phyloP scores from a whole-genome alignment of 2,329 filamentous ascomycete genomes.

The Sporothrix pallida region DNA sequence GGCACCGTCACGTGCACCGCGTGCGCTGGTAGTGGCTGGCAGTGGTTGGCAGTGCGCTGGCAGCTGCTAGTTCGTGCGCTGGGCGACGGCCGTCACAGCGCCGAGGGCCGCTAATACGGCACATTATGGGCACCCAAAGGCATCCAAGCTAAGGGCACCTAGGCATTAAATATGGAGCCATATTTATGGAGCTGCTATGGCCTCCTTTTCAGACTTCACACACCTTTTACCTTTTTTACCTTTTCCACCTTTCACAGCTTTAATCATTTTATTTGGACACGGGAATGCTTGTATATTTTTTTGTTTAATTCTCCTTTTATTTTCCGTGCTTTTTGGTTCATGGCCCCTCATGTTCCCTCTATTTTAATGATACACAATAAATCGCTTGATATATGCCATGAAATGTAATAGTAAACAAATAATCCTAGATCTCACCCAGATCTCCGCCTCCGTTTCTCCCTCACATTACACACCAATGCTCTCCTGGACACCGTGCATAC shows the following conservation, averaged over 20 bases:
- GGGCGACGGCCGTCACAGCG: background rate
- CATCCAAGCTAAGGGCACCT: background rate
- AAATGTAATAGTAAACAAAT: conserved; percentile 13
- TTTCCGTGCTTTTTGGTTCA: background rate
- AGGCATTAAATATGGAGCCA: conserved; percentile 11
- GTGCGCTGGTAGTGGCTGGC: background rate
- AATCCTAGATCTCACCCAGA: background rate
- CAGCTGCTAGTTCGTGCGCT: background rate
- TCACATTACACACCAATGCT: conserved; percentile 18
- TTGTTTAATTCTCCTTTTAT: background rate
- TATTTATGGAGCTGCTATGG: background rate
- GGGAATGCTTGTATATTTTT: background rate
- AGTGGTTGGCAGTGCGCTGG: background rate
- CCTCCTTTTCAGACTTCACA: background rate
- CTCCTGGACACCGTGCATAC: conserved; percentile 52
- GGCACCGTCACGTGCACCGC: conserved; percentile 15
- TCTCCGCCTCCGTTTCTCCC: background rate
- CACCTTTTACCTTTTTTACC: background rate
- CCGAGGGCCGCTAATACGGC: background rate
- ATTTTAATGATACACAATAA: conserved; percentile 12
- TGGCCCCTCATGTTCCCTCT: conserved; percentile 10
- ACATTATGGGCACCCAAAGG: background rate
- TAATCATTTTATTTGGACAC: background rate
- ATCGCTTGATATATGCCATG: conserved; percentile 16
- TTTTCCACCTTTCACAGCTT: background rate